phyloP scores from a whole-genome alignment of 306 rosid genomes.

The Vigna hirtella region DNA sequence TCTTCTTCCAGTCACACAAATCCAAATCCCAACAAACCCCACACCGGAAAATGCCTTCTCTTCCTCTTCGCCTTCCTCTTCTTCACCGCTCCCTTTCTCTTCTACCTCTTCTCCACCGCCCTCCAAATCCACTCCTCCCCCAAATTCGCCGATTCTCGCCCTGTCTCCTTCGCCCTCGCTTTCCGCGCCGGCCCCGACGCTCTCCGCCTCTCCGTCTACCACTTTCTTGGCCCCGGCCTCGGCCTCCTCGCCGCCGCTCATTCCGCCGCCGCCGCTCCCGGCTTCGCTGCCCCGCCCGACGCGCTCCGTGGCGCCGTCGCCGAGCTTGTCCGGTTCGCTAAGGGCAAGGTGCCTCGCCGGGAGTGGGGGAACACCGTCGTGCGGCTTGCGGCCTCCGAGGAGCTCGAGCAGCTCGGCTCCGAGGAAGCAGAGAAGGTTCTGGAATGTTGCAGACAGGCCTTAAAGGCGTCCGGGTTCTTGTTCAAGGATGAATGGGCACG shows the following conservation, averaged over 20 bases:
- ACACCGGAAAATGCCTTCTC: constrained; percentile 51
- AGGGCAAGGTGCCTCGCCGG: constrained; percentile 47
- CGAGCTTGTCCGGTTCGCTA: constrained; percentile 49
- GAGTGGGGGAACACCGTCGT: constrained; percentile 50
- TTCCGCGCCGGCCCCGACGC: constrained; percentile 42
- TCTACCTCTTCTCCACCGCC: constrained; percentile 62
- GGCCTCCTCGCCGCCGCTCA: constrained; percentile 28
- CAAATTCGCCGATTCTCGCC: constrained; percentile 47
- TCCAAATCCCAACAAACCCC: constrained; percentile 4
- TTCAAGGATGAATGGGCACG: constrained; percentile 62
- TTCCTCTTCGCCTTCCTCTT: constrained; percentile 31
- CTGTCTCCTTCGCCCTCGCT: constrained; percentile 50
- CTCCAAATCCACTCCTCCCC: constrained; percentile 53
- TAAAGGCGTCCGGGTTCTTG: constrained; percentile 54
- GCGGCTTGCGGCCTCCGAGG: constrained; percentile 42
- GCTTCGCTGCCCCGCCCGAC: constrained; percentile 28
- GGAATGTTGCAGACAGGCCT: constrained; percentile 49
- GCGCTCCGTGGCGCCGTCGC: constrained; percentile 29
- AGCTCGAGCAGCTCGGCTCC: constrained; percentile 42
- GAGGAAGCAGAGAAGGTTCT: constrained; percentile 44
- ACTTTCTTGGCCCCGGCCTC: constrained; percentile 48
- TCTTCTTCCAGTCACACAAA: background rate
- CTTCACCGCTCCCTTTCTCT: constrained; percentile 55
- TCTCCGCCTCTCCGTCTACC: constrained; percentile 49
- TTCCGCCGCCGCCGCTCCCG: constrained; percentile 15